phyloP scores from a whole-genome alignment of 768 basidiomycete genomes.

The Termitomyces heimii region DNA sequence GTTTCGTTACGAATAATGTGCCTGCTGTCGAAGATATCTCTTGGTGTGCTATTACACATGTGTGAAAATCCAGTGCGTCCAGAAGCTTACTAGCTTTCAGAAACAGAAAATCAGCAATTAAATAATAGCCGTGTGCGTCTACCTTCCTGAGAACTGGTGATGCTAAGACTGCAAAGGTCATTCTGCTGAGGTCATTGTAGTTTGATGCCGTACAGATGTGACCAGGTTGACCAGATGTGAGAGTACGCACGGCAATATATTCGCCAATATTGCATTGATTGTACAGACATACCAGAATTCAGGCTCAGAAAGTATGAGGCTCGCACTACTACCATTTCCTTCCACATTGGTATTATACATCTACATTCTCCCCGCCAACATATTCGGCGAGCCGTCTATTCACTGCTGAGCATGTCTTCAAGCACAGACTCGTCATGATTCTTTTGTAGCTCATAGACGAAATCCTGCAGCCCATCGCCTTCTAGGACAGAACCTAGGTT shows the following conservation, averaged over 20 bases:
- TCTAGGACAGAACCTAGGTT: slow-evolving; percentile 63
- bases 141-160: neutral
- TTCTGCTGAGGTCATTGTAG: neutral
- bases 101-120: neutral
- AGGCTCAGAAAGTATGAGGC: neutral
- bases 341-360: neutral
- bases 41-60: neutral
- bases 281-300: neutral
- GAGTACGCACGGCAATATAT: neutral
- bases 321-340: neutral
- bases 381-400: neutral
- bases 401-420: neutral
- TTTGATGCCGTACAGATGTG: neutral
- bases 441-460: slow-evolving; percentile 51
- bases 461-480: slow-evolving; percentile 52
- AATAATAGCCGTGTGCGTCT: neutral
- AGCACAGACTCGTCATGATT: slow-evolving; percentile 20
- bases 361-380: neutral
- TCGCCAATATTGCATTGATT: neutral
- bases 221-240: neutral
- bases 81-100: neutral
- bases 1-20: neutral
- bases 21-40: neutral
- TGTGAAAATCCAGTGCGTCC: neutral
- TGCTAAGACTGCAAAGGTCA: no score